Percentiles rank a stretch among this genome's conserved stretches.
Evolutionary conservation across 768 basidiomycete species (phyloP).

Genomic region (Naganishia vishniacii): DNA sequence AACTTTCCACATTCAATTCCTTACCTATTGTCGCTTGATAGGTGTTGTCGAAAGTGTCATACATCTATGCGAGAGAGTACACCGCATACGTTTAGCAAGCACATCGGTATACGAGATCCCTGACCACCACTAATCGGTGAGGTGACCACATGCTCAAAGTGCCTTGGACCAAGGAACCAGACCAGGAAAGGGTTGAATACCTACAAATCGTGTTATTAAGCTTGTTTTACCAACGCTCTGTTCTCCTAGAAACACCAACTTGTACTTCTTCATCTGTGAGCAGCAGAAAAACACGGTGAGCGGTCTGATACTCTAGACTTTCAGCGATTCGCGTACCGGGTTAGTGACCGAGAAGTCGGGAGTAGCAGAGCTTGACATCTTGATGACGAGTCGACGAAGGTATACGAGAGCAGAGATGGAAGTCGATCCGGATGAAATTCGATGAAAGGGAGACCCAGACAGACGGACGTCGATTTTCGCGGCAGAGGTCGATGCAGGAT

Average conservation of each 20-base stretch:
- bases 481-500: too few species aligned
- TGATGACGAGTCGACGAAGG: conserved; percentile 10
- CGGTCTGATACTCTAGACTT: too few species aligned
- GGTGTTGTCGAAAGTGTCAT: conserved; percentile 99
- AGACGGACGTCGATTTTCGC: too few species aligned
- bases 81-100: too few species aligned
- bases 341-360: conserved; percentile 24
- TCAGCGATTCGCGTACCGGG: too few species aligned
- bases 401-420: not conserved
- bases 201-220: conserved; percentile 80
- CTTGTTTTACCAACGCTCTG: conserved; percentile 98
- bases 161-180: not conserved
- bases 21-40: conserved; percentile 56
- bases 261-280: conserved; percentile 79
- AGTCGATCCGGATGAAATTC: too few species aligned
- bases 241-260: conserved; percentile 92
- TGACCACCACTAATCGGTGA: too few species aligned
- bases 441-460: too few species aligned
- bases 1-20: too few species aligned
- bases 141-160: too few species aligned
- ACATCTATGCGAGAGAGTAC: conserved; percentile 74
- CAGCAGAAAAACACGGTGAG: too few species aligned
- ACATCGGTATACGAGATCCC: too few species aligned
- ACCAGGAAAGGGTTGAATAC: not conserved
- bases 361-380: conserved; percentile 18